Evolutionary conservation across 2,329 filamentous ascomycete species (phyloP).

Genomic region (Orbilia blumenaviensis): DNA sequence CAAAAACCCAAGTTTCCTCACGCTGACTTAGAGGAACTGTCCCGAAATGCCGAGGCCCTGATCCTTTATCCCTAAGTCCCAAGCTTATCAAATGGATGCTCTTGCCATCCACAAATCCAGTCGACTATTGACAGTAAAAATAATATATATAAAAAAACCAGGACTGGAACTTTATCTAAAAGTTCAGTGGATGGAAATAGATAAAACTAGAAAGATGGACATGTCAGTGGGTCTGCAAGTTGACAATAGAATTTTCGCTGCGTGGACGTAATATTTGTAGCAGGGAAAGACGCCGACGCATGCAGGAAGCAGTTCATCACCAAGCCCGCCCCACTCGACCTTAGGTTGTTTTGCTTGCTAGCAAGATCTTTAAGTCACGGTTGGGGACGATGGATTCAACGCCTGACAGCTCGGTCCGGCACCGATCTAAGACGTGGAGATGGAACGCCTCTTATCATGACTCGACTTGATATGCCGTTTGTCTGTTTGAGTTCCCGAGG

Average conservation of each 20-base stretch:
- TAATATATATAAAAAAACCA: no score
- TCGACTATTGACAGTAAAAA: background rate
- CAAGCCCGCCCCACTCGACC: slow-evolving; percentile 39
- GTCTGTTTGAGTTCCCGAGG: slow-evolving; percentile 6
- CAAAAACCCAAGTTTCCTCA: slow-evolving; percentile 29
- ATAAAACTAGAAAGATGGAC: background rate
- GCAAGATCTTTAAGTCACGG: slow-evolving; percentile 15
- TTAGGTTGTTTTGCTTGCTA: background rate
- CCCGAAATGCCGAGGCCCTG: slow-evolving; percentile 39
- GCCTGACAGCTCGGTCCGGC: slow-evolving; percentile 49
- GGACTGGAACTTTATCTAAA: background rate
- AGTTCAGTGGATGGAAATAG: background rate
- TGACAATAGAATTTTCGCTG: background rate
- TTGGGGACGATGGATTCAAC: slow-evolving; percentile 8
- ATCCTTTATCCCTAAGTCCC: slow-evolving; percentile 37
- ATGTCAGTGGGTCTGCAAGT: slow-evolving; percentile 5
- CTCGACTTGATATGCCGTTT: background rate
- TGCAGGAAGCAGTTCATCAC: slow-evolving; percentile 10
- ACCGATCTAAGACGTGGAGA: slow-evolving; percentile 31
- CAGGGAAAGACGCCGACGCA: slow-evolving; percentile 11
- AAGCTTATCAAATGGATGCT: slow-evolving; percentile 15
- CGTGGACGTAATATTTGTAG: background rate
- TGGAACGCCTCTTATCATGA: slow-evolving; percentile 43
- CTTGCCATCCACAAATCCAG: slow-evolving; percentile 27
- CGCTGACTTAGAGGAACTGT: slow-evolving; percentile 29